Conservation (phyloP, 1,284 basidiomycete species). For the Melanopsichium pennsylvanicum region DNA sequence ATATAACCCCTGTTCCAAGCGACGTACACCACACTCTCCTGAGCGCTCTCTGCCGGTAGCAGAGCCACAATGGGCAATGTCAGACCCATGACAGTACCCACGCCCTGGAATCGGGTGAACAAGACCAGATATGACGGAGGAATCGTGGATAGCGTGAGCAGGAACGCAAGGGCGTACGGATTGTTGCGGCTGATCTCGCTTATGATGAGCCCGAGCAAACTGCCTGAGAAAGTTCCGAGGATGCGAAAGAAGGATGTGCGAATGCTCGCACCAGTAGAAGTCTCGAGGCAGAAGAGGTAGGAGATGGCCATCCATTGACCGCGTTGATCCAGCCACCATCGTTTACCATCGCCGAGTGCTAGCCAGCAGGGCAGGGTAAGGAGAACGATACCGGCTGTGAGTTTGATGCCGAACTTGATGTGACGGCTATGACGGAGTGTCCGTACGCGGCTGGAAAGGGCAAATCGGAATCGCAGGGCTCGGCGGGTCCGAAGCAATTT, state of each 20-base stretch:
- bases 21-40: slow-evolving; percentile 37
- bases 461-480: slow-evolving; percentile 30
- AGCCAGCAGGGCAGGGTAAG: slow-evolving; percentile 68
- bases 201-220: slow-evolving; percentile 66
- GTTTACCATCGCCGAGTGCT: slow-evolving; percentile 40
- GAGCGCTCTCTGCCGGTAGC: slow-evolving; percentile 64
- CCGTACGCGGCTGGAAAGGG: slow-evolving; percentile 23
- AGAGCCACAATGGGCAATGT: slow-evolving; percentile 65
- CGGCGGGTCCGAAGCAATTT: slow-evolving; percentile 1
- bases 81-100: slow-evolving; percentile 67
- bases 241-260: slow-evolving; percentile 67
- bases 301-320: slow-evolving; percentile 67
- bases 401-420: slow-evolving; percentile 67
- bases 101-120: slow-evolving; percentile 59
- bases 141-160: slow-evolving; percentile 65
- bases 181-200: slow-evolving; percentile 67
- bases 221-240: slow-evolving; percentile 68
- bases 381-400: slow-evolving; percentile 67
- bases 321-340: slow-evolving; percentile 66
- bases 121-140: slow-evolving; percentile 67
- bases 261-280: slow-evolving; percentile 68
- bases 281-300: slow-evolving; percentile 68
- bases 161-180: slow-evolving; percentile 67
- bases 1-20: slow-evolving; percentile 56
- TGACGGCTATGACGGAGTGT: slow-evolving; percentile 67